These are phyloP conservation scores for Sclerotinia sclerotiorum DNA, from an alignment of 2,329 filamentous ascomycete genomes.

Conservation along the genomic window DNA sequence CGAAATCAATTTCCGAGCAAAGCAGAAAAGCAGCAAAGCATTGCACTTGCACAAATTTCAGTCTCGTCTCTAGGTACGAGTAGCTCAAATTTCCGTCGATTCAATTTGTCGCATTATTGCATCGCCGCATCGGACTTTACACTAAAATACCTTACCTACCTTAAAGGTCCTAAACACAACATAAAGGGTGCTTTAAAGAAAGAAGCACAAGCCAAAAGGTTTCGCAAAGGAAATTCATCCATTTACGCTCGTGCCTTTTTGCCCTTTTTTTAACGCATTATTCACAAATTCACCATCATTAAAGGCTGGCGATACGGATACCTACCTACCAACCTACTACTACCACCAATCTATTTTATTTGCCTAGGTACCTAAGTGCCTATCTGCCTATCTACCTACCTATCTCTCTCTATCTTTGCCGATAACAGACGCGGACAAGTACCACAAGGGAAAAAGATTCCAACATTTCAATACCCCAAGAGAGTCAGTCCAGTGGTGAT, in stretches of 20 bases:
- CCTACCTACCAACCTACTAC: background rate
- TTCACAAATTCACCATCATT: background rate
- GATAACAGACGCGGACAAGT: constrained; percentile 2
- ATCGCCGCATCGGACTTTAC: background rate
- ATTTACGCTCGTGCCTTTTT: constrained; percentile 8
- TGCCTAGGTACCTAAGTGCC: background rate
- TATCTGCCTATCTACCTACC: background rate
- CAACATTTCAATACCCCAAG: background rate
- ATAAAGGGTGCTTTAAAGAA: background rate
- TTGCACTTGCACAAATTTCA: background rate
- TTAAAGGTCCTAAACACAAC: background rate
- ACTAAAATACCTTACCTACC: background rate
- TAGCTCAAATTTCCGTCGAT: background rate
- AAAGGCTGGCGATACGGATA: background rate
- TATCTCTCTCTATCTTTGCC: background rate
- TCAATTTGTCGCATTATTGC: constrained; percentile 8
- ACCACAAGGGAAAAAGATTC: background rate
- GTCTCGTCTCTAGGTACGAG: too few relatives aligned
- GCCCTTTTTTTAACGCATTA: background rate
- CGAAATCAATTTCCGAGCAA: background rate
- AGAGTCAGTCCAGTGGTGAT: background rate
- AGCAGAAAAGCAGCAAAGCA: background rate
- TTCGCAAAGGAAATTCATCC: constrained; percentile 9
- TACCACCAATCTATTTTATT: background rate
- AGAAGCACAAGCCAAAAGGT: constrained; percentile 9